Evolutionary conservation across 2,329 filamentous ascomycete species (phyloP).

Genomic region (Cladophialophora chaetospira): DNA sequence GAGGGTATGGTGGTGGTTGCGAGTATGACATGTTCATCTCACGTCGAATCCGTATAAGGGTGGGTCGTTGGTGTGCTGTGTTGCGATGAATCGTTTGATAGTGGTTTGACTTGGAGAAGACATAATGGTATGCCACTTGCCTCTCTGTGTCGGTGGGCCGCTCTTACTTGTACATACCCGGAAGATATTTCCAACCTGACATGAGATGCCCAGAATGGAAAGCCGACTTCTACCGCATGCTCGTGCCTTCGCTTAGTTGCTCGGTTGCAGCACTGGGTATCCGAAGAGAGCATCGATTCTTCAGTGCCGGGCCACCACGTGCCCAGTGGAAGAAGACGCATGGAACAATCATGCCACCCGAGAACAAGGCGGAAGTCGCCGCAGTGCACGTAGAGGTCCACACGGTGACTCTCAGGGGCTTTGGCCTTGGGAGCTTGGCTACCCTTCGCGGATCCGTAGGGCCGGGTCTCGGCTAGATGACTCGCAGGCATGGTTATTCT

Average conservation of each 20-base stretch:
- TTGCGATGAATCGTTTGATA: conserved; percentile 9
- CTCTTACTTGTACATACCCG: conserved; percentile 7
- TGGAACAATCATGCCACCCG: background rate
- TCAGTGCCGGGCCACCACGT: no score
- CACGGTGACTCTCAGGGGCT: no score
- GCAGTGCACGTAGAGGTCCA: no score
- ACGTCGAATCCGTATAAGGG: conserved; percentile 10
- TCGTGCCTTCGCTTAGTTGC: background rate
- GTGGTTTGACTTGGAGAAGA: conserved; percentile 17
- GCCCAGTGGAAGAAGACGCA: background rate
- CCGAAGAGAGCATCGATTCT: background rate
- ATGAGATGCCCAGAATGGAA: no score
- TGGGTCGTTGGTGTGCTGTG: conserved; percentile 17
- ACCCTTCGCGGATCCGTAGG: no score
- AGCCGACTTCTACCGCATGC: background rate
- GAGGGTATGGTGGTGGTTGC: conserved; percentile 16
- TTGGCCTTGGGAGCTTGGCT: no score
- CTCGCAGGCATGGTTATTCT: no score
- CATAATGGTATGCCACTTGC: conserved; percentile 9
- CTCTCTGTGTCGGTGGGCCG: conserved; percentile 16
- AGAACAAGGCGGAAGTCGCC: background rate
- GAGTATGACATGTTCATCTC: conserved; percentile 22
- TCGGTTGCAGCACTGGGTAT: background rate
- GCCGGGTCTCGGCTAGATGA: no score
- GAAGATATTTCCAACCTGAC: background rate